These are phyloP conservation scores for Prunus kanzakura DNA, from an alignment of 306 rosid species.

Conservation along the genomic window DNA sequence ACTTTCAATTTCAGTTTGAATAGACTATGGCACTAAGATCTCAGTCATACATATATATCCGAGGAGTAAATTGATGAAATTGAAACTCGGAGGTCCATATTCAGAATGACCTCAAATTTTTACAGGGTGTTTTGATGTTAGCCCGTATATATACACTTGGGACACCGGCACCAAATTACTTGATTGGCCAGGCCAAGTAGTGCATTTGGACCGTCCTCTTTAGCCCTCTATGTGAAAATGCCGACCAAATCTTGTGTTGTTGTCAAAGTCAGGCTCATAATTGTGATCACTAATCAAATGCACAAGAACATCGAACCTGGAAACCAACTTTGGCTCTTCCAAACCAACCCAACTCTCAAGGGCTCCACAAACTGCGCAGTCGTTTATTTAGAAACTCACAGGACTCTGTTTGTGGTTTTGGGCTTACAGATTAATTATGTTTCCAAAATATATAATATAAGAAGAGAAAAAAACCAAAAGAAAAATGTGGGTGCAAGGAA, in stretches of 20 bases:
- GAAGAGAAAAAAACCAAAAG: background rate
- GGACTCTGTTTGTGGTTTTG: background rate
- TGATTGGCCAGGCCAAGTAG: background rate
- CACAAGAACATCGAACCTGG: background rate
- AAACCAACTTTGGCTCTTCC: background rate
- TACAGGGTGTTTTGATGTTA: too few species aligned
- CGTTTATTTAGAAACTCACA: background rate
- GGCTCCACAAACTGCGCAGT: constrained; percentile 47
- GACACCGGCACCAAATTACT: too few species aligned
- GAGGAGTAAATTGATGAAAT: too few species aligned
- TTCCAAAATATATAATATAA: background rate
- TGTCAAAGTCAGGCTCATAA: too few species aligned
- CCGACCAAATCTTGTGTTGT: background rate
- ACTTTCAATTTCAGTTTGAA: background rate
- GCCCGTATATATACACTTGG: too few species aligned
- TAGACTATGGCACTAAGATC: background rate
- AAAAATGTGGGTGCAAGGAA: background rate
- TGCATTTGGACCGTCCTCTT: background rate
- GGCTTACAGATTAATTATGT: background rate
- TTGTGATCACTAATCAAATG: background rate
- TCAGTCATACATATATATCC: too few species aligned
- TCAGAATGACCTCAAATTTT: too few species aligned
- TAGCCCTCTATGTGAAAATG: background rate
- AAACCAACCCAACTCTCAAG: constrained; percentile 19
- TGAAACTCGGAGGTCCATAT: too few species aligned